Evolutionary conservation across 768 basidiomycete species (phyloP), one percentile per base, ranked within the genome.

Genomic region (Tulasnella sp.): DNA sequence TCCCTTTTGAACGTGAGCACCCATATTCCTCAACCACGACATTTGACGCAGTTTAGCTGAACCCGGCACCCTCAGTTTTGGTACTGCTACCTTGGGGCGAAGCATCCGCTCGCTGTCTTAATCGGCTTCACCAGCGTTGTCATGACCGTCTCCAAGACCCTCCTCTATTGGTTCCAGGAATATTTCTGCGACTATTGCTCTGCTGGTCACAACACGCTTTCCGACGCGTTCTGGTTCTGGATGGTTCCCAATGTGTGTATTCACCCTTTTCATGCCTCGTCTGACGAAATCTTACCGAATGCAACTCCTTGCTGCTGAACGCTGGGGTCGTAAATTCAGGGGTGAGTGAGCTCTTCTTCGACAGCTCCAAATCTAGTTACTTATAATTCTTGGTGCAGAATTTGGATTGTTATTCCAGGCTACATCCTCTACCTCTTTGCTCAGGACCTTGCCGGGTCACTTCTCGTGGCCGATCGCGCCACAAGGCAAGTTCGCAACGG

Each of bases 91-190:
- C 88, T 91, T 40, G 89, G 90, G 1, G 83, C 84, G 15, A 81
- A 84, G 74, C 90, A 90, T 83, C 88, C 92, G 3, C 85, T 88
- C 16, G 93, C 95, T 0, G 88, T 92, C 1, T 80, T 96, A 37
- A 82, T 96, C 75, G 95, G 94, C 5, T 92, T 95, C 82, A 86
- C 88, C 23, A 87, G 89, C 0, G 90, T 88, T 2, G 83, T 88
- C n/a, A 91, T 95, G 91, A 96, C 95, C 0, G 84, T 95, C 57
- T 88, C 91, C 48, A 96, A 97, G 86, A 97, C 95, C 3, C 82
- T 90, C 9, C 87, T 97, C n/a, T 97, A 96, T 84, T 89, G 88
- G 87, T 83, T 86, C 18, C 91, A 94, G 82, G 95, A 96, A 83
- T 92, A 91, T 83, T 94, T 86, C 82, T 94, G 93, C 83, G 87